Conservation (phyloP, 305 asterid genomes). For the Ruellia speciosa region DNA sequence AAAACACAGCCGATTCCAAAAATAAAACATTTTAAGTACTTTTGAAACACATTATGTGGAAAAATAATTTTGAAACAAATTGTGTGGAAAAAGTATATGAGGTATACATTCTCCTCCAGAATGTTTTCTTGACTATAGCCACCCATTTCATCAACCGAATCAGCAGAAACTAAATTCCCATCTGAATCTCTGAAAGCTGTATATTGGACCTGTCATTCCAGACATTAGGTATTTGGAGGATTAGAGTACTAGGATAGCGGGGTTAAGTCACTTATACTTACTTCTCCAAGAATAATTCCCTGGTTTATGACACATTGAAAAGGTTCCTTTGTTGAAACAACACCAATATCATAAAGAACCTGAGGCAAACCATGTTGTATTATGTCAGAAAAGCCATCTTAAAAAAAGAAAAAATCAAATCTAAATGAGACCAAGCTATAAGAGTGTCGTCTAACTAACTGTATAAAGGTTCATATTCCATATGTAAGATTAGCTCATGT, state of each 20-base stretch:
- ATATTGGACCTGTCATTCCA: conserved; percentile 71
- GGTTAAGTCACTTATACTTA: conserved; percentile 32
- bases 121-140: conserved; percentile 58
- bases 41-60: not conserved
- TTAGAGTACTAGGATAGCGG: conserved; percentile 16
- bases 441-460: too few species aligned
- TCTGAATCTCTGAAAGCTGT: conserved; percentile 58
- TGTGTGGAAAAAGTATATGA: not conserved
- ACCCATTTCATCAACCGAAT: conserved; percentile 39
- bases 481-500: too few species aligned
- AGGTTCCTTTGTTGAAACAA: conserved; percentile 84
- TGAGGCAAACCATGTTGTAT: conserved; percentile 27
- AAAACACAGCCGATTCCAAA: not conserved
- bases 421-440: too few species aligned
- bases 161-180: conserved; percentile 81
- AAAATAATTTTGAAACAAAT: not conserved
- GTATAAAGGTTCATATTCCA: too few species aligned
- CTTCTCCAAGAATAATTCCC: conserved; percentile 98
- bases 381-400: conserved; percentile 2
- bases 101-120: conserved; percentile 62
- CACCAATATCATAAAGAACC: conserved; percentile 95
- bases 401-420: too few species aligned
- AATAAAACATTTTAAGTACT: too few species aligned
- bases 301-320: conserved; percentile 96
- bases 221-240: conserved; percentile 25